Conservation (phyloP, 805 yeast species). For the Starmera pachycereana region DNA sequence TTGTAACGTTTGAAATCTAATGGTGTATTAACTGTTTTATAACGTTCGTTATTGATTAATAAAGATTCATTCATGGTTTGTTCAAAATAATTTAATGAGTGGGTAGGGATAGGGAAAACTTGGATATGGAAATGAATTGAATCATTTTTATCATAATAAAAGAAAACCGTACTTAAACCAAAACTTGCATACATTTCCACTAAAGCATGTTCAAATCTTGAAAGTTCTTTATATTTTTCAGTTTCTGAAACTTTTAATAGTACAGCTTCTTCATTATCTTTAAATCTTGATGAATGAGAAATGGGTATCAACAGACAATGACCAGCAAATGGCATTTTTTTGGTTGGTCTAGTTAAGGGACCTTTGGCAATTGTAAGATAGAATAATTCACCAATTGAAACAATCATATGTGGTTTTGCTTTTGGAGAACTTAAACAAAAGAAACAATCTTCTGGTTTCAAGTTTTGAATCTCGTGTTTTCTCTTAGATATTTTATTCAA, state of each 20-base stretch:
- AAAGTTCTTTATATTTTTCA: conserved; percentile 33
- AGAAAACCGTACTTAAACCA: conserved; percentile 45
- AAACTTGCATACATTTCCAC: conserved; percentile 33
- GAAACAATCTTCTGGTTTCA: conserved; percentile 56
- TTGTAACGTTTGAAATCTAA: conserved; percentile 30
- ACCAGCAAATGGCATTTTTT: conserved; percentile 52
- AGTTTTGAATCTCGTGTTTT: conserved; percentile 12
- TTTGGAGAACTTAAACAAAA: conserved; percentile 77
- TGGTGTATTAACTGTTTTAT: conserved; percentile 26
- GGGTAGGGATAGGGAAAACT: conserved; percentile 55
- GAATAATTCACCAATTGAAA: conserved; percentile 56
- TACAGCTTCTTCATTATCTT: conserved; percentile 11
- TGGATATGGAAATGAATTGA: conserved; percentile 75
- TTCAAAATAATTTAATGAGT: conserved; percentile 32
- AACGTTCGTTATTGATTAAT: conserved; percentile 38
- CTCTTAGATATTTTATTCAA: conserved; percentile 1
- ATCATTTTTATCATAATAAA: conserved; percentile 53
- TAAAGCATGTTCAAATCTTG: conserved; percentile 35
- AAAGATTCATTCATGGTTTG: conserved; percentile 34
- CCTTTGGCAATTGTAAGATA: conserved; percentile 82
- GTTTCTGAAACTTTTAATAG: conserved; percentile 19
- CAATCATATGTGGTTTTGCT: conserved; percentile 68
- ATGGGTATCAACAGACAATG: conserved; percentile 78
- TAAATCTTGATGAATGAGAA: conserved; percentile 49
- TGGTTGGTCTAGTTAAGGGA: conserved; percentile 52